phyloP scores from a whole-genome alignment of 2,329 filamentous ascomycete species.

The Arthrinium phaeospermum region DNA sequence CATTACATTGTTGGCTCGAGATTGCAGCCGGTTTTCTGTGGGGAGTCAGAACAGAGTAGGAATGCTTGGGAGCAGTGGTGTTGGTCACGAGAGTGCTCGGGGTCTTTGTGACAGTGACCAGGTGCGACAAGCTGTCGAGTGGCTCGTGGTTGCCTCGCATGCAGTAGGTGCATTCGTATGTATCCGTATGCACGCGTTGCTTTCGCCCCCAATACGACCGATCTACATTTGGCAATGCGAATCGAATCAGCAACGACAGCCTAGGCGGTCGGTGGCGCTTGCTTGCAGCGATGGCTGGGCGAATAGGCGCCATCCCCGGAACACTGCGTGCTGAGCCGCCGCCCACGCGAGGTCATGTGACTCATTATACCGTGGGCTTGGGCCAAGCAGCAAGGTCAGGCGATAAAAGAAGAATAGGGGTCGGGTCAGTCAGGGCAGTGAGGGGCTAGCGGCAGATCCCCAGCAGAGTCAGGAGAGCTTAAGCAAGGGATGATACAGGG shows the following conservation, averaged over 20 bases:
- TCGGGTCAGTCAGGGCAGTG: not conserved
- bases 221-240: not conserved
- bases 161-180: not conserved
- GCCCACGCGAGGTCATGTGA: constrained; percentile 11
- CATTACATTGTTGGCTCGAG: not conserved
- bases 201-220: constrained; percentile 1
- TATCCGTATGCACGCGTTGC: not conserved
- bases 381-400: not conserved
- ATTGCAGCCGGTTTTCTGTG: not conserved
- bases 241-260: not conserved
- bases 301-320: constrained; percentile 1
- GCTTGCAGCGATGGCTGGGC: not conserved
- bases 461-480: constrained; percentile 5
- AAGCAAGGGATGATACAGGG: not conserved
- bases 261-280: not conserved
- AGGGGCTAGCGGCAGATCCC: constrained; percentile 8
- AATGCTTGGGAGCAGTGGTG: not conserved
- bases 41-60: not conserved
- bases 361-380: not conserved
- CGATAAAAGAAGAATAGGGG: not conserved
- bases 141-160: not conserved
- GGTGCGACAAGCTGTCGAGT: not conserved
- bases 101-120: not conserved
- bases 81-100: not conserved
- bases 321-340: constrained; percentile 1